Base-by-base conservation (phyloP, 2,329 filamentous ascomycete genomes). In the Botrytis pseudocinerea region DNA sequence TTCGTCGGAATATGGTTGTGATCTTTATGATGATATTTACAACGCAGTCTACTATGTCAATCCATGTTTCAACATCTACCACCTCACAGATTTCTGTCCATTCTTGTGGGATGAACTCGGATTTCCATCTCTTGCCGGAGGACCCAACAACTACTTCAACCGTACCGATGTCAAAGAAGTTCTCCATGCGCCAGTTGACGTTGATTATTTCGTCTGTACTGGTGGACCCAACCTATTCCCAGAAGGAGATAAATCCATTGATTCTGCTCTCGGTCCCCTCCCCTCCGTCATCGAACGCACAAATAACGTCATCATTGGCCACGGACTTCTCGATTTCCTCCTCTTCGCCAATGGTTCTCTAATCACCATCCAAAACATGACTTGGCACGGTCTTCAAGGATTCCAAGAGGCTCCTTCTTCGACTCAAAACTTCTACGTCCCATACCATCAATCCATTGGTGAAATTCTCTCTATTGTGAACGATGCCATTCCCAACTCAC, bases 301-400 rank as follows among this genome's bases (percentile, higher is more conserved):
- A 10, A 87, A 90, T 72, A 86, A 85, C 66, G 88, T 87, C 0
- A 82, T 92, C 73, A 88, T 92, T 75, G 87, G 84, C 0, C 89
- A 92, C 77, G 90, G 89, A 10, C 82, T 86, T 73, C 84, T 90
- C 25, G 90, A 93, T 79, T 90, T 85, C 79, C 83, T 92, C 70
- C 83, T 93, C 12, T 83, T 90, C 61, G 82, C 84, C 75, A 91
- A 92, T 75, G 91, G 91, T 14, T 89, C 89, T 0, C 83, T 92
- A 4, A 81, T 91, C 62, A 86, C 86, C 1, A 88, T 92, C 70
- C 90, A 93, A 79, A 93, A 93, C 80, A 91, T 92, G 89, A 92
- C 90, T 0, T 93, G 89, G 88, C 86, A 87, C 70, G 91, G 90
- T 4, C 79, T 82, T 0, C 90, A 91, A 76, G 91, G 91, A 0